Evolutionary conservation across 208 protist species (phyloP), one percentile per base, ranked within the genome.

Genomic region (Balamuthia mandrillaris): DNA sequence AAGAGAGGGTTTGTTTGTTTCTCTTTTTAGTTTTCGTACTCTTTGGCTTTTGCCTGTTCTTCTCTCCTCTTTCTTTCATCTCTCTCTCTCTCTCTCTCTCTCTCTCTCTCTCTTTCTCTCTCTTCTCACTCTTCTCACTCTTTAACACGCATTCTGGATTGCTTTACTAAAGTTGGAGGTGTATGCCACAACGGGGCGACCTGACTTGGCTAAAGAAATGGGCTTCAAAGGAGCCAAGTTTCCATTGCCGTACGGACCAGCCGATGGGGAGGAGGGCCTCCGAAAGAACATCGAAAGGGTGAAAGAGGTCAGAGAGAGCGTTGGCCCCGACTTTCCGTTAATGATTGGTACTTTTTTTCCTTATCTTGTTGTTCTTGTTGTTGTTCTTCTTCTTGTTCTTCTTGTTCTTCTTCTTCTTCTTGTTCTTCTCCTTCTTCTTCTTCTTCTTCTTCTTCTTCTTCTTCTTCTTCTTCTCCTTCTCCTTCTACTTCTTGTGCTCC

Each of bases 331-430:
- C 56, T 92, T 92, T 66, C 89, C 89, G 10, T 58, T 92, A 27
- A 87, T 89, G 78, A 89, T 92, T 45, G 89, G 92, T 49, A 68
- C 54, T 33, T 92, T 92, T 75, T 92, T 92, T 75, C 91, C 92
- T 88, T 63, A 79, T 2, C 84, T 92, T 16, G 91, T 83, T 6
- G 86, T 92, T 33, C 60, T n/a, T n/a, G n/a, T n/a, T n/a, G n/a
- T n/a, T n/a, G 21, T 1, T 2, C 9, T 10, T 29, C n/a, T 9
- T 41, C 3, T 29, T 3, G 12, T 41, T 68, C 27, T 3, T 3
- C 16, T 42, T 1, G 12, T 12, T 18, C 29, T 58, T 58, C 31
- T n/a, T 3, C 52, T 31, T 9, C 51, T 14, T 31, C 7, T 58
- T 58, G 29, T 58, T 2, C 4, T 5, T 9, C 29, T 18, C n/a